phyloP scores from a whole-genome alignment of 768 basidiomycete species.

The Lactarius deliciosus region DNA sequence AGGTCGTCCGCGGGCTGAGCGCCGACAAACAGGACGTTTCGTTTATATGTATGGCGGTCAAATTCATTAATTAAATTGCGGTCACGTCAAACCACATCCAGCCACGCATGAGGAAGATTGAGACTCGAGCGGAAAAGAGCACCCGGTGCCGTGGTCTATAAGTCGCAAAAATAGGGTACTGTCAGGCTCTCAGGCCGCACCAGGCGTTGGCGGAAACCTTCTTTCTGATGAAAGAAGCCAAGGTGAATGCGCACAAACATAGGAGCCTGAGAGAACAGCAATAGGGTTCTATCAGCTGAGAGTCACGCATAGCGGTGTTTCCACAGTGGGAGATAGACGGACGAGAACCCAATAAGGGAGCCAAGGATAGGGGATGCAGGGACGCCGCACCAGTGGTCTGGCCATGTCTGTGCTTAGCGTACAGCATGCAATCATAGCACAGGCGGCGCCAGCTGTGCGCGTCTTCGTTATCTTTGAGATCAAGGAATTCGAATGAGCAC shows the following conservation, averaged over 20 bases:
- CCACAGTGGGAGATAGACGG: background rate
- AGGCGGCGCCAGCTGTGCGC: background rate
- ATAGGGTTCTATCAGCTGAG: background rate
- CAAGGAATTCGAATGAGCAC: background rate
- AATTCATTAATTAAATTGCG: background rate
- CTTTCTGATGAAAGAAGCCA: background rate
- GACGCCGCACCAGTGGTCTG: background rate
- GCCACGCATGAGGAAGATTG: background rate
- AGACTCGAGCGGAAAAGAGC: background rate
- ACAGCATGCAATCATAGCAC: background rate
- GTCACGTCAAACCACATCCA: background rate
- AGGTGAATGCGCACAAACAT: background rate
- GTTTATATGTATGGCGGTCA: background rate
- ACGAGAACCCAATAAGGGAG: background rate
- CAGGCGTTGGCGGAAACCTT: conserved; percentile 1
- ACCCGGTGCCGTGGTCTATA: background rate
- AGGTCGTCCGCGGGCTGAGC: background rate
- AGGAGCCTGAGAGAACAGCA: background rate
- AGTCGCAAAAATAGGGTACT: background rate
- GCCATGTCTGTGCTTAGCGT: background rate
- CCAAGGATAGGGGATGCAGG: background rate
- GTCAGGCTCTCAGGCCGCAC: background rate
- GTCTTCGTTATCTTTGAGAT: conserved; percentile 1
- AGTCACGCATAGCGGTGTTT: background rate
- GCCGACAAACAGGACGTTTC: background rate